phyloP scores from a whole-genome alignment of 2,329 filamentous ascomycete species.

The Calonectria ilicicola region DNA sequence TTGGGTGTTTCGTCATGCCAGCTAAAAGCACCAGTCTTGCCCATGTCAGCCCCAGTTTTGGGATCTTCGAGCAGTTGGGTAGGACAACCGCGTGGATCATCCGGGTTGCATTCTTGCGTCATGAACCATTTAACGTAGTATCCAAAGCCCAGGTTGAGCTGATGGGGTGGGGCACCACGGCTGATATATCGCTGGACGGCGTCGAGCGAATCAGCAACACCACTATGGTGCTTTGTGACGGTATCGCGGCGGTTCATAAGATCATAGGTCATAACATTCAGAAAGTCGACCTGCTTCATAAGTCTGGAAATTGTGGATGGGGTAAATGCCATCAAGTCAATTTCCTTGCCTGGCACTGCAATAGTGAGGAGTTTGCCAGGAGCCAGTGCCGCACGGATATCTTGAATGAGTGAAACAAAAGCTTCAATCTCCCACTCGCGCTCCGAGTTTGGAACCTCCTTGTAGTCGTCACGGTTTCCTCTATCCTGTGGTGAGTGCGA shows the following conservation, averaged over 20 bases:
- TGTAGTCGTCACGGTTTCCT: slow-evolving; percentile 80
- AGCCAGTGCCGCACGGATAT: slow-evolving; percentile 69
- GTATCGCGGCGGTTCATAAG: slow-evolving; percentile 77
- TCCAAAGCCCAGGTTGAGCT: slow-evolving; percentile 74
- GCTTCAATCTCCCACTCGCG: slow-evolving; percentile 72
- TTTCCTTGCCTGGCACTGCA: slow-evolving; percentile 73
- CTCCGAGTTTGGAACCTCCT: slow-evolving; percentile 68
- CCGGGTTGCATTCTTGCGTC: slow-evolving; percentile 57
- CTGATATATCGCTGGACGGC: slow-evolving; percentile 70
- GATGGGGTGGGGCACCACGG: slow-evolving; percentile 62
- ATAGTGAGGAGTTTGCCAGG: slow-evolving; percentile 71
- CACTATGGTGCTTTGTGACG: slow-evolving; percentile 73
- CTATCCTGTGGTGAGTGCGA: slow-evolving; percentile 41
- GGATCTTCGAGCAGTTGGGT: slow-evolving; percentile 70
- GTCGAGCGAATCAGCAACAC: slow-evolving; percentile 66
- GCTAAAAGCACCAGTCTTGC: slow-evolving; percentile 70
- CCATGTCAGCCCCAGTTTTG: slow-evolving; percentile 66
- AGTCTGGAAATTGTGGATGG: slow-evolving; percentile 68
- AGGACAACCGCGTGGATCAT: slow-evolving; percentile 63
- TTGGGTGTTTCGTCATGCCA: slow-evolving; percentile 67
- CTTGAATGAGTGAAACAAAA: slow-evolving; percentile 71
- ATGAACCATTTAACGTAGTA: slow-evolving; percentile 76
- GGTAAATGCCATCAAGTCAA: slow-evolving; percentile 78
- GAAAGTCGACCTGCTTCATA: slow-evolving; percentile 69
- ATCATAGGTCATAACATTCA: slow-evolving; percentile 79